Evolutionary conservation across 192 early-diverging fungal genomes (phyloP).

Genomic region (Backusella tuberculispora): DNA sequence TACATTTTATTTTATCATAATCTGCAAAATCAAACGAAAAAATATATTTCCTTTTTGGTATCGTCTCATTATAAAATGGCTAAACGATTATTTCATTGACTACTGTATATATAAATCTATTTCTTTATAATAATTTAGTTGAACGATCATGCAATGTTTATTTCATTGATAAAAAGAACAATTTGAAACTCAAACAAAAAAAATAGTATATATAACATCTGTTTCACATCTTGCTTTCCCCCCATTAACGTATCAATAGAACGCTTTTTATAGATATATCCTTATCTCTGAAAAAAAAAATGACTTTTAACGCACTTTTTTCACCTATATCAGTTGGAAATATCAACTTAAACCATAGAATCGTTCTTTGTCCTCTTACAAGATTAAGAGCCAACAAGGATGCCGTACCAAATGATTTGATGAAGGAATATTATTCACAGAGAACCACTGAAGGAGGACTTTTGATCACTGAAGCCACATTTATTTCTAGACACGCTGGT

Average conservation of each 20-base stretch:
- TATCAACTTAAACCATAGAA: conserved; percentile 21
- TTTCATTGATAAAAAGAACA: background rate
- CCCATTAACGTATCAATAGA: background rate
- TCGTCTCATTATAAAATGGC: too few relatives aligned
- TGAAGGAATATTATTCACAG: conserved; percentile 33
- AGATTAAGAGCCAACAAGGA: conserved; percentile 7
- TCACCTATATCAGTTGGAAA: conserved; percentile 29
- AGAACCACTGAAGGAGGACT: conserved; percentile 29
- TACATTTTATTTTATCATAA: too few relatives aligned
- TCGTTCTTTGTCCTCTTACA: conserved; percentile 29
- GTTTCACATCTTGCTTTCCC: too few relatives aligned
- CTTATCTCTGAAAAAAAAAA: background rate
- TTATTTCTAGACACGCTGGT: conserved; percentile 24
- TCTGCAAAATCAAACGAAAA: too few relatives aligned
- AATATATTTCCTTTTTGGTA: too few relatives aligned
- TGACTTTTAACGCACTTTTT: conserved; percentile 16
- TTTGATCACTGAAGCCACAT: conserved; percentile 31
- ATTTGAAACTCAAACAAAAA: conserved; percentile 3
- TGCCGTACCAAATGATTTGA: conserved; percentile 15
- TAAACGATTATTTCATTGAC: too few relatives aligned
- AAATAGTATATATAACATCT: background rate
- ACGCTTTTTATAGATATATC: background rate
- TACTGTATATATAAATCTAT: too few relatives aligned
- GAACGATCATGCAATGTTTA: background rate
- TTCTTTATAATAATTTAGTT: too few relatives aligned